Evolutionary conservation across 805 yeast species (phyloP).

Genomic region (Lachancea meyersii): DNA sequence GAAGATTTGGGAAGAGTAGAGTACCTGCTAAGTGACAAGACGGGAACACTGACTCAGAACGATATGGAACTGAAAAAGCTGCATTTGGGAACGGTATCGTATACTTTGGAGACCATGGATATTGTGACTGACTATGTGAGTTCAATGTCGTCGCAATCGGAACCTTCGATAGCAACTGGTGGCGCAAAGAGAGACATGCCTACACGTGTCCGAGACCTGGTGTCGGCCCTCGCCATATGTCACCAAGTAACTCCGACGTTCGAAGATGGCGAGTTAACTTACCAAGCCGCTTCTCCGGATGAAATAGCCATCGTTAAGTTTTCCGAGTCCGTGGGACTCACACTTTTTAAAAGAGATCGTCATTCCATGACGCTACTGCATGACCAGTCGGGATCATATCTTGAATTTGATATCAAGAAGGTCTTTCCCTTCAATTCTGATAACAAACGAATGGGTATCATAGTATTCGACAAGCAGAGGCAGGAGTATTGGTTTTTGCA

Average conservation of each 20-base stretch:
- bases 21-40: slow-evolving; percentile 85
- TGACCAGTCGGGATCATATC: slow-evolving; percentile 43
- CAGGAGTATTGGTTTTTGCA: slow-evolving; percentile 79
- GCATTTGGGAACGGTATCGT: slow-evolving; percentile 88
- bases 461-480: slow-evolving; percentile 55
- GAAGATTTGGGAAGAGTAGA: slow-evolving; percentile 96
- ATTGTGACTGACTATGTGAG: slow-evolving; percentile 67
- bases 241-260: slow-evolving; percentile 95
- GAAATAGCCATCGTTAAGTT: slow-evolving; percentile 95
- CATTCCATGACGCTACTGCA: slow-evolving; percentile 64
- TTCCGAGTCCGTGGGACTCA: slow-evolving; percentile 79
- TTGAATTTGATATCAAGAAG: slow-evolving; percentile 64
- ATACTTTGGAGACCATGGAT: slow-evolving; percentile 88
- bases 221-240: slow-evolving; percentile 82
- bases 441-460: slow-evolving; percentile 91
- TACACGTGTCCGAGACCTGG: slow-evolving; percentile 69
- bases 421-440: slow-evolving; percentile 94
- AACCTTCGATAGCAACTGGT: slow-evolving; percentile 16
- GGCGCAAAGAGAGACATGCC: slow-evolving; percentile 62
- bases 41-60: slow-evolving; percentile 96
- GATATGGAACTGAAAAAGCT: slow-evolving; percentile 95
- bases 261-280: slow-evolving; percentile 67
- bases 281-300: slow-evolving; percentile 98
- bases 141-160: slow-evolving; percentile 20
- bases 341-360: slow-evolving; percentile 77